Evolutionary conservation across 2,329 filamentous ascomycete species (phyloP), one percentile per base, ranked within the genome.

Genomic region (Pestalotiopsis sp.): DNA sequence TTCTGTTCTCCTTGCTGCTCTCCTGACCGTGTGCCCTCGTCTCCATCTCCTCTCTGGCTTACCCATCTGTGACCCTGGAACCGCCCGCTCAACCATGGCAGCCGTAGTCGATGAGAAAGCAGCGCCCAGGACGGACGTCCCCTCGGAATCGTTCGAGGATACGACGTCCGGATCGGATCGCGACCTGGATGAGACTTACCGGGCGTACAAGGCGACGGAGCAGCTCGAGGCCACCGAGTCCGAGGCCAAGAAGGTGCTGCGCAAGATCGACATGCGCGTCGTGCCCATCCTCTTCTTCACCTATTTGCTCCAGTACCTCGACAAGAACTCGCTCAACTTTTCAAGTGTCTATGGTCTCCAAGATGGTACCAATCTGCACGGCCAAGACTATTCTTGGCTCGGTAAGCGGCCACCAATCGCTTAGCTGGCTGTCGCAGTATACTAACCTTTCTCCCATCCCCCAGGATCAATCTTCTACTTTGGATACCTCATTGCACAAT

Each of bases 351-450:
- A 83, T 71, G 85, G 84, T 0, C 74, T 87, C 13, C 76, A 83
- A 58, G 75, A 83, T 41, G 84, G 81, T 1, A 85, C 84, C 0
- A 76, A 86, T 66, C 77, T 88, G 5, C 71, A 79, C 7, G 83
- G 82, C 12, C 80, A 86, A 68, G 79, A 88, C 66, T 88, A 87
- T 72, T 82, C 82, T 13, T 88, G 86, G 86, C 78, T 86, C 11
- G 74, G 79, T 80, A 75, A 49, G 68, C 71, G 52, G 20, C 31
- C 9, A 23, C 57, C 57, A 59, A 59, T 27, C 45, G 41, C 20
- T 14, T 13, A 14, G 23, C 17, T 27, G 5, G 27, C 25, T 36
- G 9, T 36, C 31, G 27, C 25, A 17, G 27, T n/a, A 62, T 20
- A 38, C 25, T 39, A 62, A 27, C 36, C 17, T 17, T 39, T 23